Evolutionary conservation across 2,329 filamentous ascomycete genomes (phyloP).

Genomic region (Exophiala sideris): DNA sequence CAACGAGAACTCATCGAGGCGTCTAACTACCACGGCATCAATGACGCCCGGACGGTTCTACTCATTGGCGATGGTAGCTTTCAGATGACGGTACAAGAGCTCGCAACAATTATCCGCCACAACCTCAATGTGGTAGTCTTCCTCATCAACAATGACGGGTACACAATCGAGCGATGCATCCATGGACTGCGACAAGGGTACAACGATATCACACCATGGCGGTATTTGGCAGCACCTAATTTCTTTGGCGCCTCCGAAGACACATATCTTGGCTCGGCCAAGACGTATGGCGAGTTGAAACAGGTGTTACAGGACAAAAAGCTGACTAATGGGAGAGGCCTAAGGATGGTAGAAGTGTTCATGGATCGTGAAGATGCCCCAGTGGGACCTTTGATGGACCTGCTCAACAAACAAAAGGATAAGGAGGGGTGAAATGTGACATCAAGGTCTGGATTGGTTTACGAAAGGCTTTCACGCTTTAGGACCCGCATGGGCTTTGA

Average conservation of each 20-base stretch:
- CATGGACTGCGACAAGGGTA: constrained; percentile 29
- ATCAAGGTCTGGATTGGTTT: no score
- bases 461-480: no score
- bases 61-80: constrained; percentile 31
- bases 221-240: constrained; percentile 29
- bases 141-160: constrained; percentile 31
- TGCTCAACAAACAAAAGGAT: constrained; percentile 32
- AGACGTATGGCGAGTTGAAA: constrained; percentile 48
- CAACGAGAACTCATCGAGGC: constrained; percentile 20
- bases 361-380: constrained; percentile 38
- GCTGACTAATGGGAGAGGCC: constrained; percentile 35
- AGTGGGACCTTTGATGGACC: constrained; percentile 26
- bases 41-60: constrained; percentile 20
- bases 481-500: no score
- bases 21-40: constrained; percentile 13
- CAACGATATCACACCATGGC: constrained; percentile 30
- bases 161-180: constrained; percentile 31
- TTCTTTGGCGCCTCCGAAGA: constrained; percentile 30
- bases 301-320: constrained; percentile 36
- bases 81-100: constrained; percentile 32
- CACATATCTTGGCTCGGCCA: constrained; percentile 33
- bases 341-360: constrained; percentile 42
- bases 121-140: constrained; percentile 28
- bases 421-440: no score
- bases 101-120: constrained; percentile 29